These are phyloP conservation scores for Pistacia vera DNA, from an alignment of 345 rosid species.

Conservation along the genomic window DNA sequence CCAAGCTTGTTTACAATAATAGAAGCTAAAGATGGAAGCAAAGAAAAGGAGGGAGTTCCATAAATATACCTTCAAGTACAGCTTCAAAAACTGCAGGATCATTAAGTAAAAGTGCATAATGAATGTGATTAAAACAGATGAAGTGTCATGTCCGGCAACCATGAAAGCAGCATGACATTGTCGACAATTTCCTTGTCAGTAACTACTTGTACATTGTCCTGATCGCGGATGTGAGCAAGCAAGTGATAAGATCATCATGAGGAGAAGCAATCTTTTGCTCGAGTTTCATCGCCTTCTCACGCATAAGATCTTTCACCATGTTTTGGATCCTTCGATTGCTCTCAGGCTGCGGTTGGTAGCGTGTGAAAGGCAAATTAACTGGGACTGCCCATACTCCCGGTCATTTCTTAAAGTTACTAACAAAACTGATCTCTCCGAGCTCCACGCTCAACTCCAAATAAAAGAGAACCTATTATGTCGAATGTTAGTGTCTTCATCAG, in stretches of 20 bases:
- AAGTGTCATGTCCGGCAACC: slow-evolving; percentile 65
- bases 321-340: slow-evolving; percentile 33
- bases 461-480: slow-evolving; percentile 49
- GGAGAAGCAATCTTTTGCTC: slow-evolving; percentile 27
- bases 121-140: slow-evolving; percentile 50
- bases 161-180: slow-evolving; percentile 50
- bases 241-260: slow-evolving; percentile 47
- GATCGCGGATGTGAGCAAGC: slow-evolving; percentile 33
- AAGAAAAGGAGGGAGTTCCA: background rate
- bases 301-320: slow-evolving; percentile 35
- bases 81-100: slow-evolving; percentile 38
- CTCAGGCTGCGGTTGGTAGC: slow-evolving; percentile 43
- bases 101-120: slow-evolving; percentile 43
- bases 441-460: slow-evolving; percentile 49
- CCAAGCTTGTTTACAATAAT: too few species aligned
- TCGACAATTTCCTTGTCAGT: slow-evolving; percentile 54
- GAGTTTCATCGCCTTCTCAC: slow-evolving; percentile 39
- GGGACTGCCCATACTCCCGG: slow-evolving; percentile 58
- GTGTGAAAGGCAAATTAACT: slow-evolving; percentile 50
- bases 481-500: slow-evolving; percentile 53
- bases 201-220: slow-evolving; percentile 20
- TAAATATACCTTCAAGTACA: slow-evolving; percentile 47
- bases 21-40: too few species aligned
- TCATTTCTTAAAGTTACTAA: slow-evolving; percentile 33
- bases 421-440: slow-evolving; percentile 31